These are phyloP conservation scores for Globisporangium nodosum DNA, from an alignment of 352 stramenopile genomes.

Conservation along the genomic window DNA sequence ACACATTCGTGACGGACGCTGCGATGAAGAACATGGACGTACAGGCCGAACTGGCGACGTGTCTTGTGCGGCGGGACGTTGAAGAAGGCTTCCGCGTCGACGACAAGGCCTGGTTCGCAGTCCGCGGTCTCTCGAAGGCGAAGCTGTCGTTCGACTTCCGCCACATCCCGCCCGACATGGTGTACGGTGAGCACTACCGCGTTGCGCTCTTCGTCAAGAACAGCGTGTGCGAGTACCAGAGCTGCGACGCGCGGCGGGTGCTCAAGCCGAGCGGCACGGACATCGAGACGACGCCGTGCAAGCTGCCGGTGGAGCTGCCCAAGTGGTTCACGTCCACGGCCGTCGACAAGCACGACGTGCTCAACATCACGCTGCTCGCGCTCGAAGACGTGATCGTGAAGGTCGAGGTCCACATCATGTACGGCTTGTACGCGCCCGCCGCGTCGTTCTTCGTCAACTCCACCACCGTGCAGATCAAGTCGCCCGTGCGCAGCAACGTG, in stretches of 20 bases:
- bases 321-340: slow-evolving; percentile 86
- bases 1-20: slow-evolving; percentile 32
- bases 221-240: slow-evolving; percentile 87
- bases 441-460: slow-evolving; percentile 92
- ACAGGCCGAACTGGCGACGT: slow-evolving; percentile 31
- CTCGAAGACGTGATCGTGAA: slow-evolving; percentile 95
- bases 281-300: slow-evolving; percentile 90
- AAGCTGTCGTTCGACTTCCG: slow-evolving; percentile 94
- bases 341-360: slow-evolving; percentile 90
- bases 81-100: slow-evolving; percentile 81
- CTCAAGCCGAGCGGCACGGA: slow-evolving; percentile 44
- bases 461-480: slow-evolving; percentile 80
- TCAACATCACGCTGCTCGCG: slow-evolving; percentile 94
- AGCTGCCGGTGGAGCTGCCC: slow-evolving; percentile 85
- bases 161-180: slow-evolving; percentile 86
- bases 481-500: slow-evolving; percentile 62
- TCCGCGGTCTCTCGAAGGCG: slow-evolving; percentile 90
- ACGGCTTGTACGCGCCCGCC: slow-evolving; percentile 87
- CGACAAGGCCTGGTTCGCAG: slow-evolving; percentile 91
- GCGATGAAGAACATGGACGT: slow-evolving; percentile 35
- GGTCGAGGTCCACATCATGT: slow-evolving; percentile 94
- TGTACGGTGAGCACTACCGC: slow-evolving; percentile 95
- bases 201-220: slow-evolving; percentile 94
- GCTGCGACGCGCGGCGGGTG: slow-evolving; percentile 63
- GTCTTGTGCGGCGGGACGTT: slow-evolving; percentile 15